Conservation (phyloP, 2,329 filamentous ascomycete species). For the Alternaria sp. region DNA sequence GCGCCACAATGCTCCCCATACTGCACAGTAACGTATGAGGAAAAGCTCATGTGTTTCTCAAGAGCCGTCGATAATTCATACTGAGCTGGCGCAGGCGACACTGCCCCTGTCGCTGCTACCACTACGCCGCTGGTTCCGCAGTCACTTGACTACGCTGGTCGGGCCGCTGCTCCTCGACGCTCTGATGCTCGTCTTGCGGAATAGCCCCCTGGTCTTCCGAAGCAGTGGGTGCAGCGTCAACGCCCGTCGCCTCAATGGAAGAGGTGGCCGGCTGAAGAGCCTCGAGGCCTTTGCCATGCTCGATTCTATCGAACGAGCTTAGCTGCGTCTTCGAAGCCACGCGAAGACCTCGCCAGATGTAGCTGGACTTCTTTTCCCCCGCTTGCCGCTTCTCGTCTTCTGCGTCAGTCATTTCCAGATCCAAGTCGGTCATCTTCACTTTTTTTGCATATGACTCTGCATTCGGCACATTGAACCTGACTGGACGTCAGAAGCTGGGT, state of each 20-base stretch:
- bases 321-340: constrained; percentile 78
- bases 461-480: constrained; percentile 72
- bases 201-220: constrained; percentile 46
- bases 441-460: constrained; percentile 73
- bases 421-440: constrained; percentile 81
- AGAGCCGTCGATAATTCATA: constrained; percentile 33
- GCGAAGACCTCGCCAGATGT: constrained; percentile 87
- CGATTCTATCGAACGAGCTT: constrained; percentile 83
- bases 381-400: constrained; percentile 65
- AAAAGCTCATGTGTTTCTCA: constrained; percentile 29
- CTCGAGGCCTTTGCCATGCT: constrained; percentile 72
- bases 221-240: constrained; percentile 41
- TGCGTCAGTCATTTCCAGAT: constrained; percentile 79
- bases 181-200: constrained; percentile 47
- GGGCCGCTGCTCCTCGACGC: constrained; percentile 51
- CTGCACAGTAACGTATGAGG: constrained; percentile 44
- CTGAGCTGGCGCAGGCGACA: constrained; percentile 37
- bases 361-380: constrained; percentile 80
- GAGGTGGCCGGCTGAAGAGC: constrained; percentile 51
- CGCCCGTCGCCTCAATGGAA: constrained; percentile 42
- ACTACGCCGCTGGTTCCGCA: constrained; percentile 35
- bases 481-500: constrained; percentile 32
- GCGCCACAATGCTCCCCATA: constrained; percentile 40
- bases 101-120: constrained; percentile 31
- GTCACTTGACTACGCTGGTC: constrained; percentile 48